Evolutionary conservation across 441 rosid species (phyloP).

Genomic region (Brassica hybrid): DNA sequence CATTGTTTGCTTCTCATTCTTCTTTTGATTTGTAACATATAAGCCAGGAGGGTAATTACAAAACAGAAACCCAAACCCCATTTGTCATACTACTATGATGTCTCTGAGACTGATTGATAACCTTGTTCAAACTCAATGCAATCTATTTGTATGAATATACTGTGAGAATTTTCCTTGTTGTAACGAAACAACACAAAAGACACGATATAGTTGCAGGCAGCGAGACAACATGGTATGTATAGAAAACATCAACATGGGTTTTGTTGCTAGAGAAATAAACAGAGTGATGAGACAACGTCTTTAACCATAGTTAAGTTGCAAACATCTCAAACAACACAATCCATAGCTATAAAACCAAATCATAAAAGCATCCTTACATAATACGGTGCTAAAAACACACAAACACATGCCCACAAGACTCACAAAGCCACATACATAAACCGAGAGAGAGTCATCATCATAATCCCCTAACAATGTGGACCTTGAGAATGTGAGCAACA

Average conservation of each 20-base stretch:
- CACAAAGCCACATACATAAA: neutral
- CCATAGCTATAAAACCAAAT: neutral
- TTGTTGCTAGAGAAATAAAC: too few species aligned
- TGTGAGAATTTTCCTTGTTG: neutral
- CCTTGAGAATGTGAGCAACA: conserved; percentile 28
- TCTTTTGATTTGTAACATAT: conserved; percentile 33
- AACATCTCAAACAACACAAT: neutral
- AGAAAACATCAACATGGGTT: neutral
- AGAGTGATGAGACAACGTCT: too few species aligned
- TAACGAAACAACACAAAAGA: conserved; percentile 4
- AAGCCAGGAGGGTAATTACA: conserved; percentile 17
- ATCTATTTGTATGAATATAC: conserved; percentile 25
- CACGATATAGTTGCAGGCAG: neutral
- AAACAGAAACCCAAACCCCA: conserved; percentile 27
- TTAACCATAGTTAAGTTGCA: neutral
- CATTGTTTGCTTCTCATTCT: conserved; percentile 18
- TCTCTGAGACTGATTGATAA: conserved; percentile 11
- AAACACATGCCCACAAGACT: too few species aligned
- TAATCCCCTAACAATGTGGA: neutral
- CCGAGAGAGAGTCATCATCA: conserved; percentile 6
- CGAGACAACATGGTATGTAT: neutral
- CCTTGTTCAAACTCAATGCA: conserved; percentile 8
- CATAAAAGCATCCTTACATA: neutral
- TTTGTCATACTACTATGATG: conserved; percentile 15
- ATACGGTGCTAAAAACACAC: too few species aligned